Percentiles rank a stretch among this genome's conserved stretches.
Evolutionary conservation across 1,284 basidiomycete genomes (phyloP).

Genomic region (Apiotrichum gracile): DNA sequence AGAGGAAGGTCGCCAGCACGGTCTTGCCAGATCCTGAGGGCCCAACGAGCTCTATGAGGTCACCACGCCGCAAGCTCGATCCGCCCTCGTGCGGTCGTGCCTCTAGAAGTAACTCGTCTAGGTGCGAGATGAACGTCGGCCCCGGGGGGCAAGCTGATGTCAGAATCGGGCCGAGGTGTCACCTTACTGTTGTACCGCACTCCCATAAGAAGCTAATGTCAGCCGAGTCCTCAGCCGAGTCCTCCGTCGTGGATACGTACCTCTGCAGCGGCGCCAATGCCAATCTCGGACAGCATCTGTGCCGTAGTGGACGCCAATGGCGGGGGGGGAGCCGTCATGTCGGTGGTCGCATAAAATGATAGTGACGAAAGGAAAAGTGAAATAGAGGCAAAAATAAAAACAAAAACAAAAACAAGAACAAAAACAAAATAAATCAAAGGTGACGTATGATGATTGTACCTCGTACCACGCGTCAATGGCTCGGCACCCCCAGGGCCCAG

Average conservation of each 20-base stretch:
- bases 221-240: too few species aligned
- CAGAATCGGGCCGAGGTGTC: neutral
- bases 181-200: constrained; percentile 30
- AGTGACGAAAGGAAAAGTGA: neutral
- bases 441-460: too few species aligned
- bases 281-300: constrained; percentile 25
- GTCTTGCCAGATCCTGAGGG: constrained; percentile 40
- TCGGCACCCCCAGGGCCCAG: too few species aligned
- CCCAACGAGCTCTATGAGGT: constrained; percentile 42
- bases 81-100: constrained; percentile 27
- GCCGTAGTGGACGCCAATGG: constrained; percentile 8
- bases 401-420: neutral
- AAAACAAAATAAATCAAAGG: neutral
- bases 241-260: constrained; percentile 20
- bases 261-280: constrained; percentile 28
- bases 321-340: neutral
- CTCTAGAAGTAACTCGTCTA: constrained; percentile 30
- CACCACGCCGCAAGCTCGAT: constrained; percentile 41
- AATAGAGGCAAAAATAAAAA: neutral
- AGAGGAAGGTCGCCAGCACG: constrained; percentile 17
- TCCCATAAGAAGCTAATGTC: constrained; percentile 18
- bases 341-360: neutral
- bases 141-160: constrained; percentile 38
- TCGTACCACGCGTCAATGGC: too few species aligned
- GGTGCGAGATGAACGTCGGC: constrained; percentile 35